phyloP scores from a whole-genome alignment of 805 yeast genomes.

The Ascoidea rubescens region DNA sequence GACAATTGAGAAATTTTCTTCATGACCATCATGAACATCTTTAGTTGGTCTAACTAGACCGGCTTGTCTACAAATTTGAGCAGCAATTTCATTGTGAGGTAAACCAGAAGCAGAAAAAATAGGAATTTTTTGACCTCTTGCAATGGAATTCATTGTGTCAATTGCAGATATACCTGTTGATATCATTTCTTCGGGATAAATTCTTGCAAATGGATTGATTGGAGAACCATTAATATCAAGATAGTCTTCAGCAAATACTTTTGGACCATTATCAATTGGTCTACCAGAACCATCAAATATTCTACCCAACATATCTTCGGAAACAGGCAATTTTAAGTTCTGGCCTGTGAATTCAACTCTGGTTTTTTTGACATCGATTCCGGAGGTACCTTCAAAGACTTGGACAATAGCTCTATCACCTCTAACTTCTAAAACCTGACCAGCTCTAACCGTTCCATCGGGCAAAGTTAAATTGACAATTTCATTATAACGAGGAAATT shows the following conservation, averaged over 20 bases:
- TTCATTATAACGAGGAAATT: slow-evolving; percentile 86
- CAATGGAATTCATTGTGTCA: slow-evolving; percentile 98
- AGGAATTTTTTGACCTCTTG: slow-evolving; percentile 99
- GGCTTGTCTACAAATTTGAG: slow-evolving; percentile 99
- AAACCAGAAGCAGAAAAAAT: slow-evolving; percentile 98
- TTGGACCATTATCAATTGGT: slow-evolving; percentile 97
- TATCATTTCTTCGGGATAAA: slow-evolving; percentile 99
- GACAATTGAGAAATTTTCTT: slow-evolving; percentile 96
- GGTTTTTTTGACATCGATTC: slow-evolving; percentile 96
- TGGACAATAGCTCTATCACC: slow-evolving; percentile 96
- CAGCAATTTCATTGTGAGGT: slow-evolving; percentile 99
- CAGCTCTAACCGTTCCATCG: slow-evolving; percentile 89
- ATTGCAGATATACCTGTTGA: slow-evolving; percentile 98
- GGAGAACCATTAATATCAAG: slow-evolving; percentile 98
- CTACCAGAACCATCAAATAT: slow-evolving; percentile 98
- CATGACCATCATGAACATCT: slow-evolving; percentile 99
- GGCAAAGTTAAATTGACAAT: slow-evolving; percentile 95
- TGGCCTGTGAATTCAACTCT: slow-evolving; percentile 95
- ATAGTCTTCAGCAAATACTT: slow-evolving; percentile 96
- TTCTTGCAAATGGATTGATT: slow-evolving; percentile 95
- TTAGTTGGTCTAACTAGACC: slow-evolving; percentile 98
- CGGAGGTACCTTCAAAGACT: slow-evolving; percentile 98
- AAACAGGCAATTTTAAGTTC: slow-evolving; percentile 82
- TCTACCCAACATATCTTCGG: slow-evolving; percentile 96
- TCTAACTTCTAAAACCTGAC: slow-evolving; percentile 96